Evolutionary conservation across 208 protist genomes (phyloP).

Genomic region (Trypanosoma avium): DNA sequence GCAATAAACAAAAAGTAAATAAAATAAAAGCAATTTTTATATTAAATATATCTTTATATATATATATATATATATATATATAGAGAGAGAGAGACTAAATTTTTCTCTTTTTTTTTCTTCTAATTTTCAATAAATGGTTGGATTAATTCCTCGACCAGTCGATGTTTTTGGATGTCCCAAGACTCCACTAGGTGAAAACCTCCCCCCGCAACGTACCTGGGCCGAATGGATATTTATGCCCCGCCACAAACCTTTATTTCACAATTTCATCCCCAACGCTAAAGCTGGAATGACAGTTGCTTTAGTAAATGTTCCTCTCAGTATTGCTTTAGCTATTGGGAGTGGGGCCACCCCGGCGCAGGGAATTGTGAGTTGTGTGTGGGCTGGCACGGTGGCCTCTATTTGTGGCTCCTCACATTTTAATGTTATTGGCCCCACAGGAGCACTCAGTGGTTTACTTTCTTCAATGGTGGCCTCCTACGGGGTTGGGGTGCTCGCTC

Average conservation of each 20-base stretch:
- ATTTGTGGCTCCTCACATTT: slow-evolving; percentile 33
- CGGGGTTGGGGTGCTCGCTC: slow-evolving; percentile 18
- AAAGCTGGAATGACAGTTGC: slow-evolving; percentile 27
- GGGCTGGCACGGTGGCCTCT: slow-evolving; percentile 23
- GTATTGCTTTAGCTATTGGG: slow-evolving; percentile 34
- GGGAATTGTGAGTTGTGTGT: slow-evolving; percentile 35
- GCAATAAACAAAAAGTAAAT: no score
- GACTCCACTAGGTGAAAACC: slow-evolving; percentile 25
- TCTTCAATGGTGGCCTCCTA: slow-evolving; percentile 23
- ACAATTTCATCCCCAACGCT: slow-evolving; percentile 21
- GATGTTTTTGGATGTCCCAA: slow-evolving; percentile 35
- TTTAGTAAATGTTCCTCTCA: slow-evolving; percentile 33
- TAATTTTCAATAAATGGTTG: no score
- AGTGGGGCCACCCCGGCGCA: slow-evolving; percentile 30
- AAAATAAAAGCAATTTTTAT: no score
- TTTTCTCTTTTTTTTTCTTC: no score
- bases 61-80: neutral
- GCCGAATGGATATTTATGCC: slow-evolving; percentile 33
- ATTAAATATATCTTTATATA: no score
- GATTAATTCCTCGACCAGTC: slow-evolving; percentile 12
- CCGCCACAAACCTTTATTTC: slow-evolving; percentile 30
- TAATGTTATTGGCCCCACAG: slow-evolving; percentile 35
- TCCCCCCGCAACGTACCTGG: slow-evolving; percentile 29
- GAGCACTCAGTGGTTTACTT: slow-evolving; percentile 32
- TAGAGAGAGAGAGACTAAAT: no score